These are phyloP conservation scores for Fusarium sp. DNA, from an alignment of 2,329 filamentous ascomycete species.

Conservation along the genomic window DNA sequence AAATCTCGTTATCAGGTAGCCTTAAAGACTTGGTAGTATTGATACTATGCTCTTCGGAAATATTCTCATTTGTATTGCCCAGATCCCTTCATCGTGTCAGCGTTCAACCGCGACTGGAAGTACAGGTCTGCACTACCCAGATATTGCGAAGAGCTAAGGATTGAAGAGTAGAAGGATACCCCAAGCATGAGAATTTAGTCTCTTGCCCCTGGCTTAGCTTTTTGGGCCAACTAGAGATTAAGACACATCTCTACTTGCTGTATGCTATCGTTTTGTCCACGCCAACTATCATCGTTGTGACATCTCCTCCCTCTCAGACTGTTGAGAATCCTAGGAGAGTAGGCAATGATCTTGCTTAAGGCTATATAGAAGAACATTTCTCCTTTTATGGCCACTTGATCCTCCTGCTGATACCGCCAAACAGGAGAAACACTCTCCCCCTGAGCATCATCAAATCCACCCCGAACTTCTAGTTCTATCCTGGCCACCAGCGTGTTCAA, in stretches of 20 bases:
- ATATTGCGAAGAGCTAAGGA: neutral
- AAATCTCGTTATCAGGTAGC: neutral
- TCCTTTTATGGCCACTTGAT: too few species aligned
- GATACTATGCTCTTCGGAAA: neutral
- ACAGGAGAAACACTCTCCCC: neutral
- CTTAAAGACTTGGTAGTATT: neutral
- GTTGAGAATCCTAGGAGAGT: neutral
- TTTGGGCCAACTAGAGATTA: neutral
- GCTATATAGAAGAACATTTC: neutral
- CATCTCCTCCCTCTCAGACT: neutral
- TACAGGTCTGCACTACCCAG: neutral
- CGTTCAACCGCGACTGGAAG: neutral
- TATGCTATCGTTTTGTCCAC: neutral
- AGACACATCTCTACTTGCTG: neutral
- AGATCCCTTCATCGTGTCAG: neutral
- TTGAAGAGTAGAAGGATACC: neutral
- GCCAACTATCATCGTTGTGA: neutral
- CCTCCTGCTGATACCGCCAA: neutral
- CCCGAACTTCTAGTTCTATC: neutral
- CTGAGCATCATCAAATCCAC: neutral
- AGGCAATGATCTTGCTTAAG: neutral
- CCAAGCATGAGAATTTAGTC: neutral
- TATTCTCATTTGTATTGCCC: neutral
- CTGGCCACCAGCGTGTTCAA: neutral
- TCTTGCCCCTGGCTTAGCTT: accelerated